Evolutionary conservation across 78 protist genomes (phyloP).

Genomic region (Neovahlkampfia damariscottae): DNA sequence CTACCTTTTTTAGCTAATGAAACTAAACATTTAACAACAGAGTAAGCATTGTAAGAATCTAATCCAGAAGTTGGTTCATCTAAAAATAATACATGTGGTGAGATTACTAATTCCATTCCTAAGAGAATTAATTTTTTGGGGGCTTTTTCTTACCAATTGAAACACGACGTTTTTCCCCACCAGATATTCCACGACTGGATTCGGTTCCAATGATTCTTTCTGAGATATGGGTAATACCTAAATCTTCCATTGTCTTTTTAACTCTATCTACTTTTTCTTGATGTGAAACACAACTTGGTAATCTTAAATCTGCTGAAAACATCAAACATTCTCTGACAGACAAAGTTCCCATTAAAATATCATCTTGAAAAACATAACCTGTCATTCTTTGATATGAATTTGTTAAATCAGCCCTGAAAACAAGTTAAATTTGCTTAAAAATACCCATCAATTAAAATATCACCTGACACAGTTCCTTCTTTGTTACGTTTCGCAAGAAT

Average conservation of each 20-base stretch:
- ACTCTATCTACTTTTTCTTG: not conserved
- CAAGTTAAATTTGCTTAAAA: not conserved
- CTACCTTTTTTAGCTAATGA: not conserved
- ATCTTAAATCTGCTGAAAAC: slow-evolving; percentile 31
- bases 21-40: not conserved
- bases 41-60: not conserved
- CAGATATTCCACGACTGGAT: slow-evolving; percentile 37
- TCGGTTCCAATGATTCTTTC: slow-evolving; percentile 10
- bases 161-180: slow-evolving; percentile 63
- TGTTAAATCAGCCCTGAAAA: too few species aligned
- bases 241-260: not conserved
- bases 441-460: not conserved
- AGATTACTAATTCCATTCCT: slow-evolving; percentile 58
- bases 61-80: not conserved
- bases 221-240: slow-evolving; percentile 7
- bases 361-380: not conserved
- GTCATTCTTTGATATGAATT: not conserved
- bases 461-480: not conserved
- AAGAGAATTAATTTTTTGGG: slow-evolving; percentile 24
- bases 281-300: slow-evolving; percentile 12
- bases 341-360: not conserved
- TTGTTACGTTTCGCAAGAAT: slow-evolving; percentile 7
- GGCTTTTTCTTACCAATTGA: slow-evolving; percentile 43
- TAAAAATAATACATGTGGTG: slow-evolving; percentile 17
- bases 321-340: slow-evolving; percentile 33